Conservation (phyloP, 176 grass and related monocot genomes). For the Hyparrhenia diplandra region DNA sequence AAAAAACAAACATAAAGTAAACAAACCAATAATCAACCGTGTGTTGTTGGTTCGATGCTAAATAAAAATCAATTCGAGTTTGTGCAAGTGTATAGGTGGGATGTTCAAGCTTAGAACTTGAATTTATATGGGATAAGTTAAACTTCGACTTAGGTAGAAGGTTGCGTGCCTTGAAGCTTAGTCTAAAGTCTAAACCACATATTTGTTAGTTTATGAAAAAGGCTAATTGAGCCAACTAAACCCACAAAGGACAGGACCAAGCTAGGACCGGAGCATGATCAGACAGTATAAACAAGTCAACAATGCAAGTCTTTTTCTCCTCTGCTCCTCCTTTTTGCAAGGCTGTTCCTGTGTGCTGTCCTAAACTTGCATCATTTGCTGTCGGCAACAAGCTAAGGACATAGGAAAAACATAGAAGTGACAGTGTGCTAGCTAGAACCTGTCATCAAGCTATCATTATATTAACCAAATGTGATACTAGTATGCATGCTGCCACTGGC, state of each 20-base stretch:
- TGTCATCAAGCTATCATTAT: background rate
- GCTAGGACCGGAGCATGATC: constrained; percentile 14
- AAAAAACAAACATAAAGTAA: no score
- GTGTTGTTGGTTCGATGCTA: no score
- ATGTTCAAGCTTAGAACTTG: background rate
- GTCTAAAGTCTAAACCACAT: constrained; percentile 19
- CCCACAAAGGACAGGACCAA: constrained; percentile 21
- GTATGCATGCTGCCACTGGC: constrained; percentile 1
- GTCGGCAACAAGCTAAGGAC: constrained; percentile 34
- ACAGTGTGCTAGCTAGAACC: background rate
- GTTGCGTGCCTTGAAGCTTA: constrained; percentile 11
- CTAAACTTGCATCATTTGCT: constrained; percentile 44
- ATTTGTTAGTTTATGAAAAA: constrained; percentile 36
- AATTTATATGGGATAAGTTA: constrained; percentile 12
- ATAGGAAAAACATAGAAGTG: constrained; percentile 12
- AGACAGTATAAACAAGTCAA: constrained; percentile 35
- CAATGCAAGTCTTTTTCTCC: constrained; percentile 17
- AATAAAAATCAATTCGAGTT: background rate
- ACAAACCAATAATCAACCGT: no score
- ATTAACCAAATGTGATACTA: constrained; percentile 6
- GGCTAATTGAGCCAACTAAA: constrained; percentile 40
- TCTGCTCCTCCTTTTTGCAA: constrained; percentile 39
- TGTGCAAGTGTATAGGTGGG: background rate
- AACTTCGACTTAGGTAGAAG: constrained; percentile 48
- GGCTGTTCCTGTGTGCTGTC: constrained; percentile 28